Conservation (phyloP, 768 basidiomycete species). For the Lactifluus echinatus region DNA sequence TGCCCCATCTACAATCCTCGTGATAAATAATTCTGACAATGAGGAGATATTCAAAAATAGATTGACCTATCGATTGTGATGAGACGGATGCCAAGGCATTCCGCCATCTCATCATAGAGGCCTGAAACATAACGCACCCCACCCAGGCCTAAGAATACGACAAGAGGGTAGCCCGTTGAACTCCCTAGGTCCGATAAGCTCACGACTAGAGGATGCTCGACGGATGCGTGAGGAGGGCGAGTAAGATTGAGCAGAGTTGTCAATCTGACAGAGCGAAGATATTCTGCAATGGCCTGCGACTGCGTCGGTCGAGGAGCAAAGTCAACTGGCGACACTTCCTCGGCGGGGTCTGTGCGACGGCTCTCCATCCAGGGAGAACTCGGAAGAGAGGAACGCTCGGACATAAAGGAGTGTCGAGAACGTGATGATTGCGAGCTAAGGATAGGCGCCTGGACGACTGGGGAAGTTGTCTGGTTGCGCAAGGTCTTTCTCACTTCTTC, state of each 20-base stretch:
- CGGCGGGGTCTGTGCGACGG: constrained; percentile 21
- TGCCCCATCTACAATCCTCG: constrained; percentile 65
- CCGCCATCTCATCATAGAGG: constrained; percentile 93
- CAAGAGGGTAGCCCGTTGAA: constrained; percentile 75
- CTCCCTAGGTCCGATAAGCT: constrained; percentile 92
- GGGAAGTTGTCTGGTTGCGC: constrained; percentile 42
- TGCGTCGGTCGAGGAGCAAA: constrained; percentile 37
- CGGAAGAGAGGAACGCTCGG: constrained; percentile 13
- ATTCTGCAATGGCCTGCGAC: constrained; percentile 74
- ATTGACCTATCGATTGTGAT: constrained; percentile 88
- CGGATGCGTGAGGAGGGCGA: constrained; percentile 70
- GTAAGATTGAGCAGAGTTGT: constrained; percentile 77
- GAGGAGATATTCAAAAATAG: neutral
- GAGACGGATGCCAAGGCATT: constrained; percentile 72
- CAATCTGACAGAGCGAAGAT: constrained; percentile 77
- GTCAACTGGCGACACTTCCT: constrained; percentile 35
- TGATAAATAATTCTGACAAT: neutral
- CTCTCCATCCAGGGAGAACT: constrained; percentile 6
- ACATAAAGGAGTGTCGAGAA: constrained; percentile 21
- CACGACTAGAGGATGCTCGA: constrained; percentile 65
- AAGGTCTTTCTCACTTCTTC: constrained; percentile 71
- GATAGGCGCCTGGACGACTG: constrained; percentile 29
- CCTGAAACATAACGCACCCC: constrained; percentile 94
- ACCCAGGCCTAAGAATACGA: constrained; percentile 90
- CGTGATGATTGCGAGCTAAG: constrained; percentile 24